Base-by-base conservation (phyloP, 1,284 basidiomycete species). In the Rhizoctonia solani region DNA sequence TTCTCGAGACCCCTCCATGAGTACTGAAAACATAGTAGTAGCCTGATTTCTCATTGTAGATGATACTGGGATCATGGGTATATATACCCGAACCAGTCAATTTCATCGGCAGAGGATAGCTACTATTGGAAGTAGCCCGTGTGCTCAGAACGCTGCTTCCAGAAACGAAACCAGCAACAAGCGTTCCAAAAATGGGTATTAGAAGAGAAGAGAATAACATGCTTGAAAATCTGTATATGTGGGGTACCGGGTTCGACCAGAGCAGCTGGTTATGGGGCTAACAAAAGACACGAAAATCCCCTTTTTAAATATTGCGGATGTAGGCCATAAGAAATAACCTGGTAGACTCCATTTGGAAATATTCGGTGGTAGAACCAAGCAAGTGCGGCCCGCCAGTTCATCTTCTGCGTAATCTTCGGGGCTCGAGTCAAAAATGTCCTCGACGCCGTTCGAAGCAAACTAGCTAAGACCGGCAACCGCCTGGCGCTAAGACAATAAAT, bases 1-100 rank as follows among this genome's bases (percentile, higher is more conserved):
- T 68, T 4, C 68, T n/a, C 29, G 68, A 42, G 27, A 68, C 68
- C 19, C 68, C 68, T 5, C 68, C 68, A 41, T 68, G 68, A 14
- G 68, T 68, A 39, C 59, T 65, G 46, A 68, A 68, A 4, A 68
- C 68, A 37, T 68, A 68, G 30, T 68, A 68, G 53, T 65, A 68
- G 19, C 54, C 68, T 11, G 59, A 65, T 41, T 68, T 54, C n/a
- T 54, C 59, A 32, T 65, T 65, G 29, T 65, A 68, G 11, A 68
- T 68, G 5, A 68, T 56, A 34, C 59, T 65, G 25, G 68, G 68
- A 52, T 68, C 68, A 16, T 68, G 68, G 11, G 68, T 68, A 39
- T 65, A 68, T 13, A 53, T 25, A 4, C 52, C 68, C 11, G 68
- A 42, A 11, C 68, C 68, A 14, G 68, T 65, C 37, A 68, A 47